Evolutionary conservation across 352 stramenopile genomes (phyloP).

Genomic region (Poterioochromonas sp.): DNA sequence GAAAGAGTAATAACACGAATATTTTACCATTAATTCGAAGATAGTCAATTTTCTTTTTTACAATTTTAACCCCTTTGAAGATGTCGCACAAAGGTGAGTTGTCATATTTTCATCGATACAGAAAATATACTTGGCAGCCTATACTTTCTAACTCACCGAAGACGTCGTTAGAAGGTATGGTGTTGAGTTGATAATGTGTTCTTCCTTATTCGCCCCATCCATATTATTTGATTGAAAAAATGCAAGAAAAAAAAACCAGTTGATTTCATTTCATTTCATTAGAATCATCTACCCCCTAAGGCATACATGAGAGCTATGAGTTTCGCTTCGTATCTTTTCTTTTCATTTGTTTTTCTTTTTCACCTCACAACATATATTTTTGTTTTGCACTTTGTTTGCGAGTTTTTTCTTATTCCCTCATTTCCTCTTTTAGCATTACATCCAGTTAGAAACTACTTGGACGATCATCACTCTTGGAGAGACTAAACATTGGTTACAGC

Average conservation of each 20-base stretch:
- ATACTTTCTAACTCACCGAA: not conserved
- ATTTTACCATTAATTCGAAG: not conserved
- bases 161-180: not conserved
- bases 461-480: no score
- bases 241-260: not conserved
- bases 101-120: not conserved
- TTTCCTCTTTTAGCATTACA: no score
- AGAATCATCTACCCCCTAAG: no score
- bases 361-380: no score
- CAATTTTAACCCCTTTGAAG: not conserved
- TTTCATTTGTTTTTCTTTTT: no score
- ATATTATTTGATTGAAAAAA: not conserved
- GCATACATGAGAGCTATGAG: no score
- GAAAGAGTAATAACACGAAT: not conserved
- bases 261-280: no score
- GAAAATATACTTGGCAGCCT: not conserved
- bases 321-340: no score
- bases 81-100: not conserved
- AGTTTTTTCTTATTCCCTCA: no score
- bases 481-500: no score
- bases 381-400: no score
- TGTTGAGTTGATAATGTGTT: not conserved
- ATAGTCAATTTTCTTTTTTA: not conserved
- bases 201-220: not conserved
- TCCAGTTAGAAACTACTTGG: no score